Evolutionary conservation across 2,329 filamentous ascomycete species (phyloP), one percentile per base, ranked within the genome.

Genomic region (Xylariaceae sp.): DNA sequence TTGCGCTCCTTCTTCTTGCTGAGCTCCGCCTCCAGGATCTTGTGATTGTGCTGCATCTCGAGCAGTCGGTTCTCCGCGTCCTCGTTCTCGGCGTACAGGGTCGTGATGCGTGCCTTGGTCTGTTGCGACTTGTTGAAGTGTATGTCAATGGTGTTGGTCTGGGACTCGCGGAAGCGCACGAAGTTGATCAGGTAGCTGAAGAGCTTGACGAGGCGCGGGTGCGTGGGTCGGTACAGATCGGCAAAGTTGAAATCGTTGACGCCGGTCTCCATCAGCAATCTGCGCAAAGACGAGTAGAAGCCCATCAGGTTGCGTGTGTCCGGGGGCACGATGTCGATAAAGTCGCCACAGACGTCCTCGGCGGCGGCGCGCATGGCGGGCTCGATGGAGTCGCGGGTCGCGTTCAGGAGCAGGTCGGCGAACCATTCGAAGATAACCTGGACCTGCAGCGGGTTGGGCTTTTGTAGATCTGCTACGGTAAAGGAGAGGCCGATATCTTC

Each of bases 121-220:
- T 84, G 85, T 75, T 97, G 91, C 10, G 89, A 85, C 69, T 90
- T 92, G 78, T 96, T 94, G 78, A 94, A 94, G 75, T 97, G 89
- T 73, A 95, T 86, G 72, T 97, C 92, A 64, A 97, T 96, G 35
- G 94, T 86, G 45, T 80, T 79, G 1, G 92, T 95, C 74, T 97
- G 93, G 63, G 88, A 92, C 77, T 97, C 92, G 68, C 94, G 89
- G 77, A 97, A 99, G 56, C 94, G 87, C 67, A 97, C 92, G 75
- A 99, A 99, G 76, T 99, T 99, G 79, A 99, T 99, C 64, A 97
- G 84, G 75, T 97, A 97, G 65, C 90, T 96, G 73, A 99, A 94
- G 70, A 97, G 95, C 77, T 94, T 96, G 70, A 93, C 88, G 11
- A 97, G 82, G 50, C 94, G 89, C 59, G 90, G 88, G 71, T 95